Evolutionary conservation across 2,329 filamentous ascomycete genomes (phyloP).

Genomic region (Fonsecaea pugnacius): DNA sequence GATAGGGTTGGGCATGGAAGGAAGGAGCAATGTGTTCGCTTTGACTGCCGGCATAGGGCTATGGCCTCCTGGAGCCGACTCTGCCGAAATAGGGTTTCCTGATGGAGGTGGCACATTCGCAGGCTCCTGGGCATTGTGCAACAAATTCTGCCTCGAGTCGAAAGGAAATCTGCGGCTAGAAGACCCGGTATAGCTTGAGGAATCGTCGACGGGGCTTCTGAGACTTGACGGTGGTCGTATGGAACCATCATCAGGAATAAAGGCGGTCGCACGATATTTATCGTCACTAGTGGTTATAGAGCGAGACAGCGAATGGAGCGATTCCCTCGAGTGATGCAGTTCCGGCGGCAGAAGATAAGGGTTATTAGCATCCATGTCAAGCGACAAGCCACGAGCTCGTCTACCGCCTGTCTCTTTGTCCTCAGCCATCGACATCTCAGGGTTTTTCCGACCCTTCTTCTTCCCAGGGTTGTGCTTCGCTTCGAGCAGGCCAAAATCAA

Average conservation of each 20-base stretch:
- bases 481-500: constrained; percentile 85
- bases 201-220: constrained; percentile 51
- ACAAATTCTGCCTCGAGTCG: constrained; percentile 57
- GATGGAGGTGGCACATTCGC: constrained; percentile 55
- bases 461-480: constrained; percentile 44
- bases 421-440: constrained; percentile 65
- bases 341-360: constrained; percentile 93
- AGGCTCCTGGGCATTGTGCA: constrained; percentile 63
- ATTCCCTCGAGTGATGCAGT: constrained; percentile 78
- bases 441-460: constrained; percentile 47
- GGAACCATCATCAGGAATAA: constrained; percentile 56
- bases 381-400: constrained; percentile 58
- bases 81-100: constrained; percentile 15
- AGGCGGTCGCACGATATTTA: constrained; percentile 72
- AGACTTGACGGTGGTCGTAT: constrained; percentile 44
- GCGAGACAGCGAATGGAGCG: constrained; percentile 80
- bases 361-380: constrained; percentile 72
- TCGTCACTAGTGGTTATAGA: constrained; percentile 77
- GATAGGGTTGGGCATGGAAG: constrained; percentile 14
- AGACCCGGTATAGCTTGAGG: constrained; percentile 59
- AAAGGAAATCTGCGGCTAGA: constrained; percentile 41
- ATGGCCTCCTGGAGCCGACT: constrained; percentile 1
- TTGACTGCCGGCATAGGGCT: constrained; percentile 2
- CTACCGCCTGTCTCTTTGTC: constrained; percentile 40
- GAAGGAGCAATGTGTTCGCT: constrained; percentile 32